These are phyloP conservation scores for Bretschneidera sinensis DNA, from an alignment of 345 rosid species.

Conservation along the genomic window DNA sequence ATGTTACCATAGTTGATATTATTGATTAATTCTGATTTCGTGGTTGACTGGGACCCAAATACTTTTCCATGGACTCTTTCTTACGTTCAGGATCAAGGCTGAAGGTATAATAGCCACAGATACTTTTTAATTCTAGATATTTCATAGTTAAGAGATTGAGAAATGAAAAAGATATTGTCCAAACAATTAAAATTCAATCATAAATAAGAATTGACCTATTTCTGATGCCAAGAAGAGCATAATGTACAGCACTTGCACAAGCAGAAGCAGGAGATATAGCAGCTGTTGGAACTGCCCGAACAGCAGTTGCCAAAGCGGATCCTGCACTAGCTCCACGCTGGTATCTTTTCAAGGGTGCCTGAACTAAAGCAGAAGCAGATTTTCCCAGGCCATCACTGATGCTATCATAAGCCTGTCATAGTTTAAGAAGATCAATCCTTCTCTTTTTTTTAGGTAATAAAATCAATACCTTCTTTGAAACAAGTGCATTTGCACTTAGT, in stretches of 20 bases:
- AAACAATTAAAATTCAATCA: background rate
- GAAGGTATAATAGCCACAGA: constrained; percentile 26
- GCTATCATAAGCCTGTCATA: constrained; percentile 72
- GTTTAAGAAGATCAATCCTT: constrained; percentile 18
- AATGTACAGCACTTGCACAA: constrained; percentile 76
- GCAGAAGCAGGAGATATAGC: constrained; percentile 89
- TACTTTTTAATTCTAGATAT: constrained; percentile 1
- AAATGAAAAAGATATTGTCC: background rate
- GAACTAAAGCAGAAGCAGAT: constrained; percentile 87
- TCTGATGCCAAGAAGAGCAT: constrained; percentile 79
- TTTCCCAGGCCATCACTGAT: constrained; percentile 86
- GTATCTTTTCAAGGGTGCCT: constrained; percentile 63
- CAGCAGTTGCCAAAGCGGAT: constrained; percentile 75
- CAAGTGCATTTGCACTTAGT: background rate
- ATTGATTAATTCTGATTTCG: constrained; percentile 26
- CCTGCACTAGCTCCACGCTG: constrained; percentile 86
- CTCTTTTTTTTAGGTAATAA: too few relatives aligned
- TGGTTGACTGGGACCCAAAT: constrained; percentile 60
- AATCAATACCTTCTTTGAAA: background rate
- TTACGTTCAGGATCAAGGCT: constrained; percentile 97
- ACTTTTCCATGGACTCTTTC: constrained; percentile 97
- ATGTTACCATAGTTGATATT: background rate
- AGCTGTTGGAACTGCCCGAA: constrained; percentile 87
- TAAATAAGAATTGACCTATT: constrained; percentile 54
- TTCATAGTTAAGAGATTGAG: background rate